Evolutionary conservation across 2,329 filamentous ascomycete genomes (phyloP).

Genomic region (Fusarium sp.): DNA sequence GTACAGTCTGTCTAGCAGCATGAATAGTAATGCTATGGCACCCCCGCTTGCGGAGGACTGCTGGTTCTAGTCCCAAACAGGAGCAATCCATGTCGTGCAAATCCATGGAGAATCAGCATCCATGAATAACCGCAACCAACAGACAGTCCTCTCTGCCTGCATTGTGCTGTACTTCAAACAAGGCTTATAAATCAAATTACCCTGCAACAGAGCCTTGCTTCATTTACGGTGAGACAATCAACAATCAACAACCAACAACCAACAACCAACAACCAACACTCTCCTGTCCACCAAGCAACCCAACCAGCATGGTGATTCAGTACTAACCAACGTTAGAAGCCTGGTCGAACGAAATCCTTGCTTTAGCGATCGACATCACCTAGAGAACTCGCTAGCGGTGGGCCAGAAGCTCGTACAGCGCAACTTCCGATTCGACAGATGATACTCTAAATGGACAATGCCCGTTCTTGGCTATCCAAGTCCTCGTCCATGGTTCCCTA

Average conservation of each 20-base stretch:
- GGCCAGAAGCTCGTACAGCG: neutral
- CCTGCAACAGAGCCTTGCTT: no score
- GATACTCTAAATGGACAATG: conserved; percentile 5
- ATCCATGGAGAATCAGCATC: neutral
- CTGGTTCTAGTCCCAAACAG: neutral
- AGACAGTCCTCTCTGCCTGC: no score
- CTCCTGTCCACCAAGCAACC: no score
- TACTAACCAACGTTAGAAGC: no score
- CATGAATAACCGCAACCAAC: no score
- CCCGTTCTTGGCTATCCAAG: conserved; percentile 5
- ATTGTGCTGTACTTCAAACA: no score
- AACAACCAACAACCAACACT: no score
- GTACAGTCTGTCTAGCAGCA: no score
- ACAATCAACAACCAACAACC: no score
- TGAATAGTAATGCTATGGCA: no score
- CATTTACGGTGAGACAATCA: no score
- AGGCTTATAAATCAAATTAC: no score
- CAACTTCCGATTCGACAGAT: conserved; percentile 1
- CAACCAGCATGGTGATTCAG: neutral
- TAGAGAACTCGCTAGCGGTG: conserved; percentile 9
- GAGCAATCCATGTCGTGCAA: neutral
- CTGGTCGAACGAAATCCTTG: conserved; percentile 10
- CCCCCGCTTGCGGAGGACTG: conserved; percentile 7
- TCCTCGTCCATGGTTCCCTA: conserved; percentile 6
- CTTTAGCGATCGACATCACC: conserved; percentile 12